Base-by-base conservation (phyloP, 2,329 filamentous ascomycete species). In the Claviceps capensis region DNA sequence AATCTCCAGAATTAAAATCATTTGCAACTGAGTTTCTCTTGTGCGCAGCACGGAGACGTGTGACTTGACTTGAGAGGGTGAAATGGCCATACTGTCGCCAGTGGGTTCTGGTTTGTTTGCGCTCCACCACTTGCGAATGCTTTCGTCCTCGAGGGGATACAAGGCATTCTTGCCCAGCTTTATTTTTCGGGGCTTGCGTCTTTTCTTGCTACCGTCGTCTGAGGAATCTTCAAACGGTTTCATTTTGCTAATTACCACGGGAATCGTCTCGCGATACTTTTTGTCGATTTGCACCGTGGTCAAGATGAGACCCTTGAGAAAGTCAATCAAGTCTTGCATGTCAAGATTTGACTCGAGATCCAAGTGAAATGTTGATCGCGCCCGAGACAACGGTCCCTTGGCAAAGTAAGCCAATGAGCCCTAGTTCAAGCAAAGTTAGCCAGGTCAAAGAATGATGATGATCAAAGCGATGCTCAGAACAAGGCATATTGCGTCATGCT, bases 401-500 rank as follows among this genome's bases (percentile, higher is more conserved):
- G 83, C 83, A 66, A 91, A 90, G 65, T 90, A 93, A 53, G 86
- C 86, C 52, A 91, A 69, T 3, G 86, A 88, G 37, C 85, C 86
- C 76, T 86, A 16, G 13, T 37, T 16, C 4, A 37, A 34, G n/a
- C 36, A 17, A 2, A 63, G 17, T 50, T 44, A 50, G 48, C 13
- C 11, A 6, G 8, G 26, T 37, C 14, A 22, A 57, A 16, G 65
- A 53, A 5, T 70, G 16, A 64, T 30, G 19, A 17, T 23, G 42
- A 13, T 13, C 6, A 22, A 22, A 19, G 22, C 30, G 9, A 34
- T 34, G 30, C 9, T 4, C 30, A 34, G 30, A 34, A 34, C 9
- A 34, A 30, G 30, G 9, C 30, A 7, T 30, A 30, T 30, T 30
- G 26, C 30, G 9, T 11, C 30, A 34, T 34, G 30, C 40, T 22